Conservation (phyloP, 1,284 basidiomycete species). For the Rhodotorula sp. region DNA sequence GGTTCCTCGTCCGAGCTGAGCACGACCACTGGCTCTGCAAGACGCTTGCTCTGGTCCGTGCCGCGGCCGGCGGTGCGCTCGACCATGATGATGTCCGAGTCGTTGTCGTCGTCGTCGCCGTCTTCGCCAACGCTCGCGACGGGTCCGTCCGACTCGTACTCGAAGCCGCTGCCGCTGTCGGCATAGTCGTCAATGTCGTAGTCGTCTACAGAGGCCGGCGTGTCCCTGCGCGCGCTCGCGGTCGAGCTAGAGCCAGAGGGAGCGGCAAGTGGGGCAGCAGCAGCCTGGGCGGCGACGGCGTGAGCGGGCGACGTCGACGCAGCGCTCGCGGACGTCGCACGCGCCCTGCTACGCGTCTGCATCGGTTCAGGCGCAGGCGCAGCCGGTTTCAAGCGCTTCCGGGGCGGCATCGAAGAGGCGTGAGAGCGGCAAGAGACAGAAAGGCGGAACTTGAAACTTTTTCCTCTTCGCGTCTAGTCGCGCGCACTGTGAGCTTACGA, state of each 20-base stretch:
- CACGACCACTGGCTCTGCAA: background rate
- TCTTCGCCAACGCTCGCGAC: background rate
- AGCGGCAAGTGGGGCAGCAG: too few relatives aligned
- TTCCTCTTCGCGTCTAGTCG: background rate
- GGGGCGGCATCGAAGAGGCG: background rate
- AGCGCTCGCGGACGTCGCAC: background rate
- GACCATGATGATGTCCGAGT: background rate
- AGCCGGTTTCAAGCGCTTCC: background rate
- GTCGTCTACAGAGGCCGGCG: background rate
- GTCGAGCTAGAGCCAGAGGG: background rate
- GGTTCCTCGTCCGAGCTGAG: background rate
- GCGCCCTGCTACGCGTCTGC: background rate
- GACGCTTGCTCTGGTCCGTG: background rate
- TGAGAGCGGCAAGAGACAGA: background rate
- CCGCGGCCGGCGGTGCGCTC: background rate
- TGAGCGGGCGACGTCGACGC: background rate
- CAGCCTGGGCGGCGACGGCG: background rate
- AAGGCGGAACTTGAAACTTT: background rate
- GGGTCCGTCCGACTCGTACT: background rate
- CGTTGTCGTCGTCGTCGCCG: conserved; percentile 5
- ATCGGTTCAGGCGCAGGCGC: background rate
- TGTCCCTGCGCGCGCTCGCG: background rate
- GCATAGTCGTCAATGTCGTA: background rate
- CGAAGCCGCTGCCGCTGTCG: background rate
- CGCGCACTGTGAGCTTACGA: too few relatives aligned